Evolutionary conservation across 805 yeast species (phyloP).

Genomic region (Brettanomyces sp.): DNA sequence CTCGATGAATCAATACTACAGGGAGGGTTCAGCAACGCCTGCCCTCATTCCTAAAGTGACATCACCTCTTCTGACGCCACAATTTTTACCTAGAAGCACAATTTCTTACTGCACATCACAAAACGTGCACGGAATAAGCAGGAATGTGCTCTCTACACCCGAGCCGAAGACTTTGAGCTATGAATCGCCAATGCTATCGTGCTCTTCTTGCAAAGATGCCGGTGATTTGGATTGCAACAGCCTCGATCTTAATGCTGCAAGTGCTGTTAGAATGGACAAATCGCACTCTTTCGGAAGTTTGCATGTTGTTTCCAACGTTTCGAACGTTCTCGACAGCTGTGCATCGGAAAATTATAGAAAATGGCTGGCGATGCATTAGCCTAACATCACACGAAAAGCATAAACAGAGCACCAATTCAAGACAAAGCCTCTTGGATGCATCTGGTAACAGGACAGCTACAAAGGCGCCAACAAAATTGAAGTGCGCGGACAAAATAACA

Average conservation of each 20-base stretch:
- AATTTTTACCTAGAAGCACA: conserved; percentile 8
- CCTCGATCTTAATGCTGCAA: conserved; percentile 18
- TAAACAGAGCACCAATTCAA: too few relatives aligned
- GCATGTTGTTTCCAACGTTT: conserved; percentile 18
- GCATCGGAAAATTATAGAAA: conserved; percentile 24
- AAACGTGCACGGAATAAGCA: conserved; percentile 5
- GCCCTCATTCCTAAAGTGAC: conserved; percentile 11
- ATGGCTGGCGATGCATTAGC: conserved; percentile 21
- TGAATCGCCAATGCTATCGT: conserved; percentile 22
- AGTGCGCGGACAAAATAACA: too few relatives aligned
- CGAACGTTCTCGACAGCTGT: conserved; percentile 19
- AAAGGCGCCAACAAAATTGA: too few relatives aligned
- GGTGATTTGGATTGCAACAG: conserved; percentile 23
- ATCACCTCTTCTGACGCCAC: conserved; percentile 25
- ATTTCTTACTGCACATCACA: not conserved
- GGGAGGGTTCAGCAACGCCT: conserved; percentile 1
- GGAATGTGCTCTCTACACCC: conserved; percentile 14
- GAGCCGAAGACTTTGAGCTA: conserved; percentile 17
- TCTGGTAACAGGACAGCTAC: too few relatives aligned
- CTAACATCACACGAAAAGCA: not conserved
- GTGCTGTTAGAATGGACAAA: not conserved
- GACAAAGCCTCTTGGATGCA: too few relatives aligned
- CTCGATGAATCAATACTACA: conserved; percentile 7
- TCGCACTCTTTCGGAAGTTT: not conserved
- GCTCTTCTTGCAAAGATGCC: conserved; percentile 7